These are phyloP conservation scores for Lagenaria siceraria DNA, from an alignment of 306 rosid species.

Conservation along the genomic window DNA sequence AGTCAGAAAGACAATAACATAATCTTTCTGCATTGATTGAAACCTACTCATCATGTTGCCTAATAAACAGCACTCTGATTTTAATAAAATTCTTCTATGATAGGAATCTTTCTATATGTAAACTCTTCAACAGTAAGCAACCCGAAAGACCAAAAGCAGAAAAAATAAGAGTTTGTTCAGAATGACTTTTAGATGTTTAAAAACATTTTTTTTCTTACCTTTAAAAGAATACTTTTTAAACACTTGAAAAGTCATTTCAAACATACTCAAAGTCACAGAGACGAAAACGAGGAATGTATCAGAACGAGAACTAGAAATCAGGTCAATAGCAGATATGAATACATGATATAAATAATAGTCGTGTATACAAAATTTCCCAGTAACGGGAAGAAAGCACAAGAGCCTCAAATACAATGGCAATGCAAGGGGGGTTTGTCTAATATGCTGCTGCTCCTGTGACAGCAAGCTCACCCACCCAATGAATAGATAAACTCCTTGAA, in stretches of 20 bases:
- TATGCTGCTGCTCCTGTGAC: background rate
- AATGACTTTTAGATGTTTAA: too few species aligned
- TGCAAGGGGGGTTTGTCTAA: background rate
- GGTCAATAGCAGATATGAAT: background rate
- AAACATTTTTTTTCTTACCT: too few species aligned
- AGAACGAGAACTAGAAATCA: background rate
- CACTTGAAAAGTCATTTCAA: background rate
- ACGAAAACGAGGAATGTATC: background rate
- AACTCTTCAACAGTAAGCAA: background rate
- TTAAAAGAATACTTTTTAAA: background rate
- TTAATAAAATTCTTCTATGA: background rate
- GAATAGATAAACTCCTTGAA: slow-evolving; percentile 27
- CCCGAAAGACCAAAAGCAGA: background rate
- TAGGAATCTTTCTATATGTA: background rate
- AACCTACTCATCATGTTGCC: background rate
- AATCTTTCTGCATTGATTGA: background rate
- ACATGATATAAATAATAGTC: slow-evolving; percentile 4
- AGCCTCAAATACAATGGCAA: slow-evolving; percentile 6
- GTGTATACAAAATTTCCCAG: slow-evolving; percentile 8
- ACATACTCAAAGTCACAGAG: background rate
- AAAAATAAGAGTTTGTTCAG: too few species aligned
- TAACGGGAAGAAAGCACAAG: slow-evolving; percentile 2
- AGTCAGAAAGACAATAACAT: too few species aligned
- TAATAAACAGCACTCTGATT: background rate
- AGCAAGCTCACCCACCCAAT: slow-evolving; percentile 7